Base-by-base conservation (phyloP, 2,329 filamentous ascomycete species). In the Raffaelea ambrosiae region DNA sequence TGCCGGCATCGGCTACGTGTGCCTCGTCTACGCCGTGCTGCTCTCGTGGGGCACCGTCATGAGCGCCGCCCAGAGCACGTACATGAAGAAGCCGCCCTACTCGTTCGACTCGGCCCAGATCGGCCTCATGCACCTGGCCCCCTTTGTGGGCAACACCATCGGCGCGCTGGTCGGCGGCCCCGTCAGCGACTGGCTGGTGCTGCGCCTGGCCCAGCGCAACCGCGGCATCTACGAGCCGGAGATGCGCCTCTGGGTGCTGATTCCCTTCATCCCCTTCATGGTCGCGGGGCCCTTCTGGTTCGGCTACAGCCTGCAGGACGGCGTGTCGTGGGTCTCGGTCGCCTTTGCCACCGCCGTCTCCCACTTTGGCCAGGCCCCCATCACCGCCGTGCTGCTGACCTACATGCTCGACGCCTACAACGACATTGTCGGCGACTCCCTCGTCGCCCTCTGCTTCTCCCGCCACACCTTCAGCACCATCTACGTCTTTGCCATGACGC, bases 1-100 rank as follows among this genome's bases (percentile, higher is more conserved):
- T 19, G 39, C 50, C 14, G 50, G 48, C 8, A 31, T 52, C 16
- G 45, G 31, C 35, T 52, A 48, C 40, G 26, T 52, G 29, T 52
- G 48, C 36, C 36, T 49, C 19, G 43, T 49, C 21, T 49, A 49
- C 19, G 48, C 43, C 29, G 39, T 46, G 18, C 43, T 49, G 20
- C 39, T 46, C 5, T 46, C 43, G 13, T 46, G 43, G 43, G 18
- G 40, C 43, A 46, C 43, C n/a, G 48, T 49, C 21, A 49, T 49
- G 48, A 23, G 39, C 19, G 43, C 48, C 3, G 43, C 48, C 21
- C 48, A 43, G 18, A 46, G 43, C 40, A 46, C 43, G 3, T 49
- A 46, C 43, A 49, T 49, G 48, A 14, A 14, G 2, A n/a, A 46
- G 21, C 1, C 48, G 7, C 48, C 48, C 21, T 49, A 49, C 40